A percentile compares a stretch with the other conserved stretches of the same genome.
phyloP scores from a whole-genome alignment of 441 rosid genomes.

The Biscutella laevigata region DNA sequence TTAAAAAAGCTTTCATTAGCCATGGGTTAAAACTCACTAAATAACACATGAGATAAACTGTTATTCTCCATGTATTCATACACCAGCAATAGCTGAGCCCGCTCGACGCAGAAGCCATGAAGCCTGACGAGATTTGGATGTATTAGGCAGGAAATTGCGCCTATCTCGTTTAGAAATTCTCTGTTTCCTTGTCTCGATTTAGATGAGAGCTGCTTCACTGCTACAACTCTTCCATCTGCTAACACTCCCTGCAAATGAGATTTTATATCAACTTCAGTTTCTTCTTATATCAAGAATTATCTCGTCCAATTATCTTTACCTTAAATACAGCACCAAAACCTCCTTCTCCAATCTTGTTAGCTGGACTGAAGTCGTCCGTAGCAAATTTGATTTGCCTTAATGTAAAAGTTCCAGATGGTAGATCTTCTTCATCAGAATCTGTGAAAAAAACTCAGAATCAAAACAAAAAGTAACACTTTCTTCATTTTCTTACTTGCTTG shows the following conservation, averaged over 20 bases:
- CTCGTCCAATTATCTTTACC: slow-evolving; percentile 28
- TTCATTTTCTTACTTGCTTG: slow-evolving; percentile 4
- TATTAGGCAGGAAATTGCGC: slow-evolving; percentile 52
- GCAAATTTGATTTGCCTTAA: slow-evolving; percentile 58
- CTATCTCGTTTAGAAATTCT: slow-evolving; percentile 64
- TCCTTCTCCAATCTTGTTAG: slow-evolving; percentile 78
- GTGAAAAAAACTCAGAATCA: slow-evolving; percentile 9
- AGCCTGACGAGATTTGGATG: slow-evolving; percentile 73
- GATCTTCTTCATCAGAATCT: slow-evolving; percentile 32
- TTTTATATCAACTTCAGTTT: slow-evolving; percentile 4
- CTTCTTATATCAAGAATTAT: slow-evolving; percentile 4
- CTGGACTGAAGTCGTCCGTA: slow-evolving; percentile 49
- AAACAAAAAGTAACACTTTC: not conserved
- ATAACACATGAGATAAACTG: slow-evolving; percentile 48
- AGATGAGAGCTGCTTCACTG: slow-evolving; percentile 66
- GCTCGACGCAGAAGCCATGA: slow-evolving; percentile 60
- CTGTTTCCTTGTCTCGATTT: slow-evolving; percentile 65
- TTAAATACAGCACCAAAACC: slow-evolving; percentile 81
- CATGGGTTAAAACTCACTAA: slow-evolving; percentile 33
- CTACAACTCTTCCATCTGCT: slow-evolving; percentile 46
- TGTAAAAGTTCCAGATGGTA: slow-evolving; percentile 46
- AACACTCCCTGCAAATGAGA: slow-evolving; percentile 40
- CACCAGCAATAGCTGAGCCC: slow-evolving; percentile 50
- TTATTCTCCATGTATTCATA: slow-evolving; percentile 79
- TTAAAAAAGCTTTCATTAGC: not conserved